Conservation (phyloP, 805 yeast species). For the Sugiyamaella mastotermitis region DNA sequence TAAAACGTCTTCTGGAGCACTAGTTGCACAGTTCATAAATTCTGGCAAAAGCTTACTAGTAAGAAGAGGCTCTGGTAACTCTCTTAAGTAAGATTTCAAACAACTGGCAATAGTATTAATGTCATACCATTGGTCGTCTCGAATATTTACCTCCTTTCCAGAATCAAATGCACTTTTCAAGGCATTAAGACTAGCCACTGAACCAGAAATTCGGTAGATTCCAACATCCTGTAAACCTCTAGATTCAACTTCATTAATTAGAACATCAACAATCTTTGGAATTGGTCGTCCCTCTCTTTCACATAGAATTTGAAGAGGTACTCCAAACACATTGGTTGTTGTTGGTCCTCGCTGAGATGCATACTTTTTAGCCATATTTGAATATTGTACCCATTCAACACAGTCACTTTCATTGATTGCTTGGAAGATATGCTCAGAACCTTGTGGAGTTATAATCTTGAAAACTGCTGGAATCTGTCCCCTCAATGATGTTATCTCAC, state of each 20-base stretch:
- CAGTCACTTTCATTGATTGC: conserved; percentile 55
- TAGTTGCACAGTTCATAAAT: conserved; percentile 35
- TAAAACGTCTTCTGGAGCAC: conserved; percentile 9
- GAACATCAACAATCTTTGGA: conserved; percentile 60
- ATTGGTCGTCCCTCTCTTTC: conserved; percentile 55
- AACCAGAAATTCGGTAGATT: conserved; percentile 69
- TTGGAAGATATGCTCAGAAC: conserved; percentile 57
- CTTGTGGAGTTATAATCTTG: conserved; percentile 39
- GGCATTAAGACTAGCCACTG: conserved; percentile 50
- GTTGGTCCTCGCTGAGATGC: conserved; percentile 7
- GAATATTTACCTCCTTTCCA: conserved; percentile 38
- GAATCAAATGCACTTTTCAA: conserved; percentile 51
- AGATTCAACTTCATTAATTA: conserved; percentile 73
- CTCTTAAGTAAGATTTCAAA: conserved; percentile 76
- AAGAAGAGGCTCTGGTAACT: conserved; percentile 77
- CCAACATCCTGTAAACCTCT: conserved; percentile 90
- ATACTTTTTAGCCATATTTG: conserved; percentile 23
- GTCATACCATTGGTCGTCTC: conserved; percentile 62
- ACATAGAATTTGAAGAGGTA: conserved; percentile 74
- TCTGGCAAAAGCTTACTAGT: conserved; percentile 59
- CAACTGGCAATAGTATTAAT: conserved; percentile 85
- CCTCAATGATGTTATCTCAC: conserved; percentile 31
- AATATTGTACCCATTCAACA: conserved; percentile 61
- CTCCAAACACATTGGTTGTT: conserved; percentile 66
- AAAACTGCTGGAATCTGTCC: conserved; percentile 28